A percentile compares a stretch with the other conserved stretches of the same genome.
Evolutionary conservation across 768 basidiomycete species (phyloP).

Genomic region (Calocybe indica): DNA sequence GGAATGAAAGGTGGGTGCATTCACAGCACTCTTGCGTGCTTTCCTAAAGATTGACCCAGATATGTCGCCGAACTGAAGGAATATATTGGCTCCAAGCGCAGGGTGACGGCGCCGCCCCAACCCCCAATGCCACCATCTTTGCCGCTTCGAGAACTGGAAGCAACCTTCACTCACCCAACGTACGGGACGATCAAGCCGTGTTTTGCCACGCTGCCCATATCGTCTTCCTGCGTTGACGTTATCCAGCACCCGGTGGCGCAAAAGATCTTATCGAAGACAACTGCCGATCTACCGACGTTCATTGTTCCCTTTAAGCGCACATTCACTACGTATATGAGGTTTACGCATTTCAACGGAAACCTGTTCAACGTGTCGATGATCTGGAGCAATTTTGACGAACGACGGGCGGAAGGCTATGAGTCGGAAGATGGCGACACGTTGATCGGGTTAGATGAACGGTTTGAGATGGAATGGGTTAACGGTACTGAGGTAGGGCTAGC

Average conservation of each 20-base stretch:
- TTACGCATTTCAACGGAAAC: conserved; percentile 30
- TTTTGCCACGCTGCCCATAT: conserved; percentile 13
- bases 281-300: conserved; percentile 23
- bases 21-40: background rate
- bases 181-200: conserved; percentile 31
- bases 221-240: conserved; percentile 12
- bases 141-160: conserved; percentile 4
- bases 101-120: conserved; percentile 13
- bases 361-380: conserved; percentile 31
- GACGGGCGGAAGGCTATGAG: conserved; percentile 10
- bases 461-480: conserved; percentile 32
- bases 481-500: conserved; percentile 27
- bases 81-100: conserved; percentile 16
- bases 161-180: conserved; percentile 24
- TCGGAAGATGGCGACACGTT: conserved; percentile 23
- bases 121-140: conserved; percentile 15
- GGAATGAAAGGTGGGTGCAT: conserved; percentile 27
- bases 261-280: conserved; percentile 19
- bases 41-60: conserved; percentile 9
- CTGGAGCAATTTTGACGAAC: conserved; percentile 29
- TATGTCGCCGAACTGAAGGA: conserved; percentile 19
- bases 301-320: conserved; percentile 27
- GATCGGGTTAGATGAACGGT: conserved; percentile 27
- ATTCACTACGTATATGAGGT: conserved; percentile 30
- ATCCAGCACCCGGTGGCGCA: conserved; percentile 19